phyloP scores from a whole-genome alignment of 495 filamentous ascomycete species.

The Aspergillus wentii region DNA sequence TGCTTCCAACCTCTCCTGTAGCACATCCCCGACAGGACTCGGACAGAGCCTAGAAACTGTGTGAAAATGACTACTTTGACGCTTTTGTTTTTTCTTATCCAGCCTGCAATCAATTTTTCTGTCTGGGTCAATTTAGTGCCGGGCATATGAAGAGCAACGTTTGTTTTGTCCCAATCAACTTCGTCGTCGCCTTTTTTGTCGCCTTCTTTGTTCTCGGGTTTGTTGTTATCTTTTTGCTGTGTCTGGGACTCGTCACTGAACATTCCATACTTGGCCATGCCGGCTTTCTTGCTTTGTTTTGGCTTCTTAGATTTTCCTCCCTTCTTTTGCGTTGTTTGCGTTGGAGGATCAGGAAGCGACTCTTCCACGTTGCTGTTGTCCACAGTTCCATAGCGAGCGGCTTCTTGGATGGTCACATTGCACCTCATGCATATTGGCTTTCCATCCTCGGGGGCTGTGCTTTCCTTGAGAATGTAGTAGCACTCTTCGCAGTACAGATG shows the following conservation, averaged over 20 bases:
- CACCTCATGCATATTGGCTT: slow-evolving; percentile 18
- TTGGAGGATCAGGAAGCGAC: not conserved
- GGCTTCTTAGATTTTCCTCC: too few relatives aligned
- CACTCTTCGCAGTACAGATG: slow-evolving; percentile 48
- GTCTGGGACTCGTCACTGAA: too few relatives aligned
- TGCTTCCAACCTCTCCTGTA: slow-evolving; percentile 17
- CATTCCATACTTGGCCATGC: too few relatives aligned
- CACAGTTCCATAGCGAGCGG: not conserved
- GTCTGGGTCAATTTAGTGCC: slow-evolving; percentile 24
- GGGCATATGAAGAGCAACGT: slow-evolving; percentile 13
- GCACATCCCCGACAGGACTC: slow-evolving; percentile 24
- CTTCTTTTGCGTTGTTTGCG: not conserved
- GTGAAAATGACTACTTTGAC: slow-evolving; percentile 40
- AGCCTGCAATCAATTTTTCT: slow-evolving; percentile 23
- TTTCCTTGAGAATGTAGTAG: slow-evolving; percentile 21
- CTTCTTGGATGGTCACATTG: slow-evolving; percentile 6
- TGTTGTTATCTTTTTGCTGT: too few relatives aligned
- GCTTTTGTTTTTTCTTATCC: slow-evolving; percentile 25
- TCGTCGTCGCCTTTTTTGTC: slow-evolving; percentile 8
- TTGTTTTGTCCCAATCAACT: slow-evolving; percentile 23
- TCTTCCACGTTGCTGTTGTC: slow-evolving; percentile 1
- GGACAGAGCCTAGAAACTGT: slow-evolving; percentile 29
- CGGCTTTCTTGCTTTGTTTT: too few relatives aligned
- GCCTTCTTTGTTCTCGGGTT: too few relatives aligned
- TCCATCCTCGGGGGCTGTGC: slow-evolving; percentile 12